These are phyloP conservation scores for Lactarius vividus DNA, from an alignment of 768 basidiomycete species.

Conservation along the genomic window DNA sequence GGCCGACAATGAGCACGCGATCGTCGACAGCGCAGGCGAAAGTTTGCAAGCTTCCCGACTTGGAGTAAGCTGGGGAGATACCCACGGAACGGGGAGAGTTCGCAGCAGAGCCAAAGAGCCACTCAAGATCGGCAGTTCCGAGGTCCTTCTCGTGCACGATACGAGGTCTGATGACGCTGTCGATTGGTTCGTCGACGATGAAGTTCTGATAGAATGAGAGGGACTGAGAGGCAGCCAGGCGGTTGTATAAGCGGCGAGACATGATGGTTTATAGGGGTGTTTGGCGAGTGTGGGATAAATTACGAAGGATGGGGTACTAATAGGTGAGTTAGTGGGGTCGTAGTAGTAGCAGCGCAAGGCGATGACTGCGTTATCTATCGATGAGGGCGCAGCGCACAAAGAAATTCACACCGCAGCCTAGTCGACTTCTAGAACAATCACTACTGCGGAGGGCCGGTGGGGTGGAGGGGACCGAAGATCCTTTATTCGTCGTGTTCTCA, in stretches of 20 bases:
- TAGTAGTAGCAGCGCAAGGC: constrained; percentile 1
- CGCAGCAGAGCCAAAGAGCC: constrained; percentile 18
- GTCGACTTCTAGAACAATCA: neutral
- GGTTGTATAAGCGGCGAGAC: neutral
- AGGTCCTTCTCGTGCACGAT: constrained; percentile 29
- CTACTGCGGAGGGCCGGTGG: neutral
- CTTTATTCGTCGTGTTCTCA: neutral
- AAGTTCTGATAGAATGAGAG: constrained; percentile 28
- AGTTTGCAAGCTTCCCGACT: constrained; percentile 41
- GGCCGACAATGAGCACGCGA: constrained; percentile 30
- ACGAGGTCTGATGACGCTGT: constrained; percentile 26
- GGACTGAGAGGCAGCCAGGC: neutral
- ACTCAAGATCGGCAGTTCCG: constrained; percentile 26
- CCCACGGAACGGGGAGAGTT: constrained; percentile 40
- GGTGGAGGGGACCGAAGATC: neutral
- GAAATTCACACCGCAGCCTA: neutral
- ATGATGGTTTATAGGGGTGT: neutral
- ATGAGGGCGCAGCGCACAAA: neutral
- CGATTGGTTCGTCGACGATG: constrained; percentile 32
- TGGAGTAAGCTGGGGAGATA: constrained; percentile 49
- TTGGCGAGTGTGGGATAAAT: neutral
- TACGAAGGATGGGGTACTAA: neutral
- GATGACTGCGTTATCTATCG: constrained; percentile 6
- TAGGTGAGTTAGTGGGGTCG: neutral
- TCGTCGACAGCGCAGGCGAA: constrained; percentile 45